Percentiles rank a stretch among this genome's conserved stretches.
These are phyloP conservation scores for Globisporangium apiculatum DNA, from an alignment of 352 stramenopile genomes.

Conservation along the genomic window DNA sequence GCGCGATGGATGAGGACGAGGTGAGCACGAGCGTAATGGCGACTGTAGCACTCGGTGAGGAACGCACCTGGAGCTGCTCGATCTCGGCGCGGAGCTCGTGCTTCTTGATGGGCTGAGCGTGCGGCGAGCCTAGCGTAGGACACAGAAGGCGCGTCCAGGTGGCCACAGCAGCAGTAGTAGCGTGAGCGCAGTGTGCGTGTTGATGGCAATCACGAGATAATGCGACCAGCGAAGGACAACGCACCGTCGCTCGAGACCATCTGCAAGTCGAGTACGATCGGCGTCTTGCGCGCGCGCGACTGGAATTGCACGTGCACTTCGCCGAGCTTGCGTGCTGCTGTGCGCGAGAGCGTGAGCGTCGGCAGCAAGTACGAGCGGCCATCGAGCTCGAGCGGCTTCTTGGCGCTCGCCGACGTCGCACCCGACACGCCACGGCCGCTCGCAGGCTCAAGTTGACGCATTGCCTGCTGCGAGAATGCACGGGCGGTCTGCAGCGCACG, in stretches of 20 bases:
- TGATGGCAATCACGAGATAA: not conserved
- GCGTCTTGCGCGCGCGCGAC: slow-evolving; percentile 32
- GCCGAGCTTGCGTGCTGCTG: slow-evolving; percentile 11
- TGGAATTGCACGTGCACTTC: slow-evolving; percentile 34
- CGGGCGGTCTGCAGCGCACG: slow-evolving; percentile 20
- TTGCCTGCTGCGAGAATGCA: slow-evolving; percentile 57
- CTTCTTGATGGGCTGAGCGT: slow-evolving; percentile 74
- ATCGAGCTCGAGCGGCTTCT: slow-evolving; percentile 37
- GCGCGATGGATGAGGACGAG: too few species aligned
- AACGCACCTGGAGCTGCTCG: slow-evolving; percentile 44
- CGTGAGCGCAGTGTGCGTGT: not conserved
- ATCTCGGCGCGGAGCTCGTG: slow-evolving; percentile 64
- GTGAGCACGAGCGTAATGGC: too few species aligned
- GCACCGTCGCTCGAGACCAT: slow-evolving; percentile 67
- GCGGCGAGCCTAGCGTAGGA: slow-evolving; percentile 42
- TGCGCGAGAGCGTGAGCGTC: slow-evolving; percentile 51
- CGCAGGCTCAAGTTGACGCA: slow-evolving; percentile 31
- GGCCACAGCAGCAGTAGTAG: not conserved
- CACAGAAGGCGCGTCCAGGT: not conserved
- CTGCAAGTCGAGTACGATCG: slow-evolving; percentile 67
- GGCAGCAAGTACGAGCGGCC: slow-evolving; percentile 68
- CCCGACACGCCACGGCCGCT: slow-evolving; percentile 26
- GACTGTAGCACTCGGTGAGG: not conserved
- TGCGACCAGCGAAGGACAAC: slow-evolving; percentile 1
- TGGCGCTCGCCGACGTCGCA: slow-evolving; percentile 8